These are phyloP conservation scores for Kurtzmaniella quercitrusa DNA, from an alignment of 1,139 yeast species.

Conservation along the genomic window DNA sequence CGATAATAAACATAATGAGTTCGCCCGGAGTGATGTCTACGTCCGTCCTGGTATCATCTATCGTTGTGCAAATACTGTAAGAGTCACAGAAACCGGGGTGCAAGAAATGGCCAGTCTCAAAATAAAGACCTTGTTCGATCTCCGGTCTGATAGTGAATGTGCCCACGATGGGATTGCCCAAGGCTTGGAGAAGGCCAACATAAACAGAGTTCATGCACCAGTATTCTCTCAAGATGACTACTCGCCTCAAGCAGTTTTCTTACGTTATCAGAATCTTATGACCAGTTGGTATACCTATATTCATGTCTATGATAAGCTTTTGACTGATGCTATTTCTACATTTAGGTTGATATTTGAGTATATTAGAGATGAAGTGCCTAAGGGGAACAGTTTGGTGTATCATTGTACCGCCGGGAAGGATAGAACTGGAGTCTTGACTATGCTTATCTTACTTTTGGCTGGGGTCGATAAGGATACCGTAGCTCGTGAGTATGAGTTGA, in stretches of 20 bases:
- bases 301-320: slow-evolving; percentile 57
- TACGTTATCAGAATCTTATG: slow-evolving; percentile 52
- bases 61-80: slow-evolving; percentile 61
- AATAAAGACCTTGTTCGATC: slow-evolving; percentile 59
- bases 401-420: slow-evolving; percentile 91
- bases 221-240: slow-evolving; percentile 53
- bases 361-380: slow-evolving; percentile 42
- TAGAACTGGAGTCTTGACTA: slow-evolving; percentile 72
- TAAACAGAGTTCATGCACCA: slow-evolving; percentile 56
- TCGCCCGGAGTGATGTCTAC: slow-evolving; percentile 12
- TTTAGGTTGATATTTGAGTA: slow-evolving; percentile 47
- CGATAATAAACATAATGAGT: slow-evolving; percentile 2
- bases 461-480: slow-evolving; percentile 66
- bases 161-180: slow-evolving; percentile 44
- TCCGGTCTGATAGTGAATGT: slow-evolving; percentile 63
- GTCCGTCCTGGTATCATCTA: slow-evolving; percentile 56
- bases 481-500: slow-evolving; percentile 71
- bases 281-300: slow-evolving; percentile 64
- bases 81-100: slow-evolving; percentile 46
- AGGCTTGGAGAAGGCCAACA: slow-evolving; percentile 34
- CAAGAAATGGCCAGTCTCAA: slow-evolving; percentile 39
- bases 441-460: slow-evolving; percentile 57
- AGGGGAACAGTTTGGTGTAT: slow-evolving; percentile 45
- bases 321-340: slow-evolving; percentile 43
- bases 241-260: slow-evolving; percentile 64